These are phyloP conservation scores for Colletotrichum nymphaeae DNA, from an alignment of 2,329 filamentous ascomycete genomes.

Conservation along the genomic window DNA sequence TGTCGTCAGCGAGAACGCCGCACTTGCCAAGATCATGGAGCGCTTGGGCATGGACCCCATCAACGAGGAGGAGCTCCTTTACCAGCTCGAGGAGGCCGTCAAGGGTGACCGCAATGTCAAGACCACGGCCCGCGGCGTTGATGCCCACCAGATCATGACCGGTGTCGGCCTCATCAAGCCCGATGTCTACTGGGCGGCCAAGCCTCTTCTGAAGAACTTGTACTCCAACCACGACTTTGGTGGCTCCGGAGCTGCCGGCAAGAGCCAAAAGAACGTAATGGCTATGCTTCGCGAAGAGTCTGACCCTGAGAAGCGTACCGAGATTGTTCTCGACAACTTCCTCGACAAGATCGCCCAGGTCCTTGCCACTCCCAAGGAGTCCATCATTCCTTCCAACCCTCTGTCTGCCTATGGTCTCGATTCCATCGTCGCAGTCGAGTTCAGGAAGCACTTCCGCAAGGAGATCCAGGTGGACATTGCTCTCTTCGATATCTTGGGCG, in stretches of 20 bases:
- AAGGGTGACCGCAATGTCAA: constrained; percentile 27
- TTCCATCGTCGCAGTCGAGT: constrained; percentile 37
- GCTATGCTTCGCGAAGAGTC: background rate
- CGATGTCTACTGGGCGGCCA: constrained; percentile 40
- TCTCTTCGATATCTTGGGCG: constrained; percentile 39
- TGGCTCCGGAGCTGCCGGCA: background rate
- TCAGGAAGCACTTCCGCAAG: constrained; percentile 39
- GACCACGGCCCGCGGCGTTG: constrained; percentile 14
- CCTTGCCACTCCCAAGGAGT: constrained; percentile 30
- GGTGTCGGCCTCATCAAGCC: constrained; percentile 40
- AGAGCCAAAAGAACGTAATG: background rate
- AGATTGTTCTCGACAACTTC: constrained; percentile 36
- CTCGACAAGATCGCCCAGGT: constrained; percentile 37
- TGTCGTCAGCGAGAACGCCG: constrained; percentile 37
- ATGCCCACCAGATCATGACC: constrained; percentile 40
- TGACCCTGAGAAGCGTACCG: background rate
- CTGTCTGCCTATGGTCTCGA: constrained; percentile 32
- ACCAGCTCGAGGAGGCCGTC: constrained; percentile 39
- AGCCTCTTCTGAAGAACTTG: constrained; percentile 39
- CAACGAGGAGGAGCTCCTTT: constrained; percentile 39
- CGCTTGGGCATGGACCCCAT: constrained; percentile 37
- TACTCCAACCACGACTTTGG: constrained; percentile 40
- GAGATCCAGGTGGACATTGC: constrained; percentile 38
- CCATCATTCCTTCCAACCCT: constrained; percentile 34
- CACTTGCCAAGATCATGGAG: constrained; percentile 33